Evolutionary conservation across 1,139 yeast genomes (phyloP).

Genomic region (Sugiyamaella pinicola): DNA sequence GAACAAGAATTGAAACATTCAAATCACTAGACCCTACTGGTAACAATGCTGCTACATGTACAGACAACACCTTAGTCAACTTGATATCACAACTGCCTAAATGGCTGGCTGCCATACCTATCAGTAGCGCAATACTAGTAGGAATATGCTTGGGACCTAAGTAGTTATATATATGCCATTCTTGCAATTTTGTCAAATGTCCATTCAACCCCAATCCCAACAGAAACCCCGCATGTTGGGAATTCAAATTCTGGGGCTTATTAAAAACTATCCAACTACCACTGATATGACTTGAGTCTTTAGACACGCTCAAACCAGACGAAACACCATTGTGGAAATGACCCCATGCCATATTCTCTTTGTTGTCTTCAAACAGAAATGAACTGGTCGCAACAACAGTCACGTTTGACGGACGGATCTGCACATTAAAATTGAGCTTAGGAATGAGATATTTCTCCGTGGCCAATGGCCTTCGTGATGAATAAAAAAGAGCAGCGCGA

Average conservation of each 20-base stretch:
- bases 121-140: slow-evolving; percentile 80
- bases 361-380: slow-evolving; percentile 51
- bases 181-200: slow-evolving; percentile 78
- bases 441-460: slow-evolving; percentile 87
- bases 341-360: slow-evolving; percentile 72
- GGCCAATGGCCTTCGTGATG: slow-evolving; percentile 73
- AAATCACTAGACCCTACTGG: slow-evolving; percentile 91
- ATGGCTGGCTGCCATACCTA: slow-evolving; percentile 93
- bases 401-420: slow-evolving; percentile 67
- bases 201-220: slow-evolving; percentile 92
- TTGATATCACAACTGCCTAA: slow-evolving; percentile 84
- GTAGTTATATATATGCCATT: slow-evolving; percentile 95
- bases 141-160: slow-evolving; percentile 85
- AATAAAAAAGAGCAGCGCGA: slow-evolving; percentile 69
- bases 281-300: slow-evolving; percentile 67
- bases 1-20: slow-evolving; percentile 81
- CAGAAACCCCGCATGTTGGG: slow-evolving; percentile 95
- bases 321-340: slow-evolving; percentile 91
- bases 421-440: slow-evolving; percentile 66
- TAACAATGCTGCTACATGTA: slow-evolving; percentile 86
- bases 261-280: slow-evolving; percentile 95
- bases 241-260: slow-evolving; percentile 66
- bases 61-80: slow-evolving; percentile 85
- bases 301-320: slow-evolving; percentile 77
- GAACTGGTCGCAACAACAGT: slow-evolving; percentile 64